Evolutionary conservation across 495 filamentous ascomycete species (phyloP), one percentile per base, ranked within the genome.

Genomic region (Penicillium coprophilum): DNA sequence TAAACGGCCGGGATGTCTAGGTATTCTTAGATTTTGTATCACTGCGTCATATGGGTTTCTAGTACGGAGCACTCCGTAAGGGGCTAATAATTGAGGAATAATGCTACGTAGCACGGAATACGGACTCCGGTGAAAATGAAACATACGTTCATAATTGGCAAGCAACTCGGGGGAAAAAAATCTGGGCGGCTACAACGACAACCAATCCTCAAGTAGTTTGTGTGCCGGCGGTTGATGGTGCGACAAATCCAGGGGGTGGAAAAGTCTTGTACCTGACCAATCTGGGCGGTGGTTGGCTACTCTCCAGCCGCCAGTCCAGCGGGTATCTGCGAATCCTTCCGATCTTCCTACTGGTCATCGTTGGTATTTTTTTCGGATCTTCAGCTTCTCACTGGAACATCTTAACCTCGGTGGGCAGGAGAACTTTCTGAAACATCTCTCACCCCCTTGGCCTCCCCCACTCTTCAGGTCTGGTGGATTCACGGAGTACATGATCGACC

Each of bases 401-500:
- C 6, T 36, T 2, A 17, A 27, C 28, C 7, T 54, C 13, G 47
- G 45, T 43, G 43, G 47, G 20, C 38, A 44, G 23, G 20, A 13
- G n/a, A 48, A 48, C 10, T 9, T 30, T 20, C 30, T 65, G 63
- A 68, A 68, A 65, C 62, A 61, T 60, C 48, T 55, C 62, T 59
- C 48, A 59, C 62, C 44, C 55, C 58, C 39, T 38, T n/a, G 13
- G 46, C 49, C 51, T 55, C 56, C 64, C 56, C 64, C 31, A 23
- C 30, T 6, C 24, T 31, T 4, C 2, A 11, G 10, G 23, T n/a
- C 31, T 20, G 13, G 32, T 36, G 32, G 32, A 36, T 36, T 6
- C 7, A 36, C 32, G 32, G 38, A 50, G 32, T 45, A 45, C 51
- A 46, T 13, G 31, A 36, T 54, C 41, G 12, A 36, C 41, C 50